phyloP scores from a whole-genome alignment of 2,329 filamentous ascomycete genomes.

The Penicillium expansum region DNA sequence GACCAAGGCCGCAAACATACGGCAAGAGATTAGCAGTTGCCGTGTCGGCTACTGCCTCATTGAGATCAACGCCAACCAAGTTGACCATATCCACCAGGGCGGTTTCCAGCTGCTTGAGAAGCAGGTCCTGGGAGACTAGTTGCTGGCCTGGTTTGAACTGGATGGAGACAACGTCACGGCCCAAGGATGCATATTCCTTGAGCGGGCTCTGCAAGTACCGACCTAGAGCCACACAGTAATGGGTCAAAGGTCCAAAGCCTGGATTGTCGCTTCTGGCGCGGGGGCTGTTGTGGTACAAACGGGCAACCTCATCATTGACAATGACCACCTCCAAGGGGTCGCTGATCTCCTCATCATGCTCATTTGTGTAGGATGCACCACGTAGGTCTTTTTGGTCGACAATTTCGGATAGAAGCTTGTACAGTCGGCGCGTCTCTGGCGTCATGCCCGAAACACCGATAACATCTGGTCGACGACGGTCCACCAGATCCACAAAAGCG shows the following conservation, averaged over 20 bases:
- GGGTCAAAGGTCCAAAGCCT: slow-evolving; percentile 70
- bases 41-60: slow-evolving; percentile 77
- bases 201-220: slow-evolving; percentile 93
- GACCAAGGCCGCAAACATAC: slow-evolving; percentile 86
- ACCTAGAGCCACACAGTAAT: slow-evolving; percentile 86
- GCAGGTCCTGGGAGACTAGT: slow-evolving; percentile 80
- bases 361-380: slow-evolving; percentile 79
- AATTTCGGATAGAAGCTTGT: slow-evolving; percentile 75
- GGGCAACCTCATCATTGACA: slow-evolving; percentile 95
- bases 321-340: slow-evolving; percentile 85
- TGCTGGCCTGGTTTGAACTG: slow-evolving; percentile 88
- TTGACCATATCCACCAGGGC: slow-evolving; percentile 99
- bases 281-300: slow-evolving; percentile 87
- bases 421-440: slow-evolving; percentile 78
- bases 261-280: slow-evolving; percentile 79
- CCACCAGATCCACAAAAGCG: slow-evolving; percentile 74
- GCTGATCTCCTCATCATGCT: slow-evolving; percentile 70
- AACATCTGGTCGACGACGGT: slow-evolving; percentile 80
- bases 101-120: slow-evolving; percentile 84
- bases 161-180: slow-evolving; percentile 81
- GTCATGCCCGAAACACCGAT: slow-evolving; percentile 86
- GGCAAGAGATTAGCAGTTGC: slow-evolving; percentile 85
- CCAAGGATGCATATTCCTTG: slow-evolving; percentile 92
- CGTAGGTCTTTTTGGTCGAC: slow-evolving; percentile 74
- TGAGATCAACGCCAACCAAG: slow-evolving; percentile 90